These are phyloP conservation scores for Rhazya stricta DNA, from an alignment of 257 asterid genomes.

Conservation along the genomic window DNA sequence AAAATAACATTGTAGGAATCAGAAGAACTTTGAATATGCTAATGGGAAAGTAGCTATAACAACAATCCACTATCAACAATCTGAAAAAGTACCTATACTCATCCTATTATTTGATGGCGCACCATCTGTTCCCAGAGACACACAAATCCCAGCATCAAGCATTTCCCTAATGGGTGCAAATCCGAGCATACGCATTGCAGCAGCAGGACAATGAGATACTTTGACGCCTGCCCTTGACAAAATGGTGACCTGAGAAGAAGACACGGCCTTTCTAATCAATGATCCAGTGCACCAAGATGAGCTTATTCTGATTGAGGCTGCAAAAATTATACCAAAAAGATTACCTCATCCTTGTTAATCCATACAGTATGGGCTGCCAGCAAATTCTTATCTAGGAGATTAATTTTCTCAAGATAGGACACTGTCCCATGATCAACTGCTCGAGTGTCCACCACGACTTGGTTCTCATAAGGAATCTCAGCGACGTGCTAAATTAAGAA, in stretches of 20 bases:
- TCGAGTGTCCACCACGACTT: slow-evolving; percentile 46
- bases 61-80: background rate
- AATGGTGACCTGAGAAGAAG: slow-evolving; percentile 42
- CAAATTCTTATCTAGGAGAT: slow-evolving; percentile 52
- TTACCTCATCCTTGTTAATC: slow-evolving; percentile 64
- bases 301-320: background rate
- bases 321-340: background rate
- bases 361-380: slow-evolving; percentile 85
- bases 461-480: slow-evolving; percentile 75
- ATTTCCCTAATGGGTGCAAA: slow-evolving; percentile 70
- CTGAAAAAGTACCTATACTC: slow-evolving; percentile 61
- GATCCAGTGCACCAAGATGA: background rate
- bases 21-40: background rate
- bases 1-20: background rate
- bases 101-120: slow-evolving; percentile 82
- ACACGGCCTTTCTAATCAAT: background rate
- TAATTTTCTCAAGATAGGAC: slow-evolving; percentile 55
- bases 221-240: slow-evolving; percentile 61
- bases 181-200: slow-evolving; percentile 86
- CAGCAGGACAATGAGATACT: slow-evolving; percentile 88
- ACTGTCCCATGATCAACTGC: slow-evolving; percentile 74
- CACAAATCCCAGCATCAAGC: slow-evolving; percentile 71
- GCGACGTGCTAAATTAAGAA: slow-evolving; percentile 56
- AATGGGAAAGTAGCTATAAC: slow-evolving; percentile 1
- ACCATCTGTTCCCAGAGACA: slow-evolving; percentile 81